These are phyloP conservation scores for Coniochaeta pulveracea DNA, from an alignment of 2,329 filamentous ascomycete species.

Conservation along the genomic window DNA sequence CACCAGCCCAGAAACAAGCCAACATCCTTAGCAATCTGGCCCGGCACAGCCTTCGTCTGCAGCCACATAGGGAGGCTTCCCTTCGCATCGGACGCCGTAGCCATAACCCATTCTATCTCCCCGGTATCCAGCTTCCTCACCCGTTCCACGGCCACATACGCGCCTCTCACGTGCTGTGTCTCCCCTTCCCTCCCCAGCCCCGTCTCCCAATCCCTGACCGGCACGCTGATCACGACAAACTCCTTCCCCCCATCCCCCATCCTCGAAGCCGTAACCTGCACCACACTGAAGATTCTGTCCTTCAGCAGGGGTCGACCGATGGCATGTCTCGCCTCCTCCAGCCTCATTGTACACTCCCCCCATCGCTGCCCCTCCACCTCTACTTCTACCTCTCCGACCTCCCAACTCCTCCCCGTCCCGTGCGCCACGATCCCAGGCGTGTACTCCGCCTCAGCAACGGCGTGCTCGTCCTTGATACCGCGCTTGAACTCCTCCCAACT, in stretches of 20 bases:
- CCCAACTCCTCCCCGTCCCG: constrained; percentile 25
- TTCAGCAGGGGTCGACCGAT: constrained; percentile 46
- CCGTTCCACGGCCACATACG: constrained; percentile 56
- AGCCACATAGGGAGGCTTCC: constrained; percentile 55
- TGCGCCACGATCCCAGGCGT: constrained; percentile 40
- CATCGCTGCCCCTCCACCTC: constrained; percentile 23
- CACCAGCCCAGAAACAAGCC: constrained; percentile 57
- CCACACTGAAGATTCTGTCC: constrained; percentile 54
- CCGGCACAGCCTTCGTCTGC: constrained; percentile 53
- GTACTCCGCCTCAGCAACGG: constrained; percentile 43
- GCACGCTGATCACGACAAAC: constrained; percentile 47
- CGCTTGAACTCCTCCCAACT: constrained; percentile 52
- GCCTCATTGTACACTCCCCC: constrained; percentile 33
- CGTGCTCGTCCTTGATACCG: constrained; percentile 47
- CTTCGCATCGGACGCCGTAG: constrained; percentile 59
- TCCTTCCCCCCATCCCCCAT: constrained; percentile 22
- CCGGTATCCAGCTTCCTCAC: constrained; percentile 29
- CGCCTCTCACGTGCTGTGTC: constrained; percentile 37
- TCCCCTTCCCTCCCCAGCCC: constrained; percentile 5
- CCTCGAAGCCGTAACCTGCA: constrained; percentile 45
- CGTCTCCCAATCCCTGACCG: constrained; percentile 29
- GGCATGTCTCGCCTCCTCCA: constrained; percentile 56
- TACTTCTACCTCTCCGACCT: background rate
- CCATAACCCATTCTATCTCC: constrained; percentile 65
- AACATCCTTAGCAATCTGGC: constrained; percentile 59